Evolutionary conservation across 1,284 basidiomycete species (phyloP).

Genomic region (Boletellus deceptivus): DNA sequence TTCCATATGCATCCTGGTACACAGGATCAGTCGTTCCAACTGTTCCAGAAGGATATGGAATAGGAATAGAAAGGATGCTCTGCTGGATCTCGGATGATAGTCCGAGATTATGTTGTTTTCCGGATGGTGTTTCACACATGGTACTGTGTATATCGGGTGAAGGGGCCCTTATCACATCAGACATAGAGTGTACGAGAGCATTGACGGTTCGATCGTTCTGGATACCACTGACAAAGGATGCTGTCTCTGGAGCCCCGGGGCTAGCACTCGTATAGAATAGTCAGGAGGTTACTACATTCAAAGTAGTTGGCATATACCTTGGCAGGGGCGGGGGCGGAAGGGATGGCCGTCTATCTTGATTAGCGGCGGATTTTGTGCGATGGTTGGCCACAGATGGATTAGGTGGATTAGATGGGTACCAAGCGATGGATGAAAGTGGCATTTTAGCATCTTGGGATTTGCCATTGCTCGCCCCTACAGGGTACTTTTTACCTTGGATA

Average conservation of each 20-base stretch:
- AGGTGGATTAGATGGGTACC: background rate
- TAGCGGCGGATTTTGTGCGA: constrained; percentile 9
- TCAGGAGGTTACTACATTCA: constrained; percentile 2
- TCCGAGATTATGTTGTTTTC: background rate
- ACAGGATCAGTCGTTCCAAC: background rate
- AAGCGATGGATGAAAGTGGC: background rate
- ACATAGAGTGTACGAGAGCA: constrained; percentile 11
- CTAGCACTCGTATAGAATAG: background rate
- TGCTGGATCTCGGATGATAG: constrained; percentile 1
- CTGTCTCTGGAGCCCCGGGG: background rate
- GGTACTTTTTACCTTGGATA: background rate
- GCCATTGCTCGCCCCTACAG: background rate
- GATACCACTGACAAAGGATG: background rate
- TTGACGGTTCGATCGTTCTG: background rate
- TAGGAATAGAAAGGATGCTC: background rate
- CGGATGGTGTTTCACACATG: constrained; percentile 5
- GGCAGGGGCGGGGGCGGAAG: background rate
- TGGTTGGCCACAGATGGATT: constrained; percentile 2
- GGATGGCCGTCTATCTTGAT: background rate
- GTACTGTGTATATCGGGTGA: background rate
- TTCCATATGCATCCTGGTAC: constrained; percentile 4
- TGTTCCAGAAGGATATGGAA: constrained; percentile 12
- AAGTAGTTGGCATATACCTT: constrained; percentile 12
- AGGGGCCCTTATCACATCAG: constrained; percentile 3
- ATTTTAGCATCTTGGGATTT: background rate